These are phyloP conservation scores for Zizania latifolia DNA, from an alignment of 176 grass and related monocot species.

Conservation along the genomic window DNA sequence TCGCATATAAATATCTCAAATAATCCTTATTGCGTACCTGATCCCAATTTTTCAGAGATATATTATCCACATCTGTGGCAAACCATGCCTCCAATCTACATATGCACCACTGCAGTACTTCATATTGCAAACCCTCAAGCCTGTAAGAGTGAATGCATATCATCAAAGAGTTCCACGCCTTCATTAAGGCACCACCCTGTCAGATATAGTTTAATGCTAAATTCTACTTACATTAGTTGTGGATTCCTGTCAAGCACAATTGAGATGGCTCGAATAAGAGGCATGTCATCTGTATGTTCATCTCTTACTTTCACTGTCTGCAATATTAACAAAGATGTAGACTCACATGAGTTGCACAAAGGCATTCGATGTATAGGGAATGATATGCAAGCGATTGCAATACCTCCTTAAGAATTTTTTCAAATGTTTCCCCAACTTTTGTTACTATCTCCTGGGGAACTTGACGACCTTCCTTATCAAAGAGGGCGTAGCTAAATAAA, in stretches of 20 bases:
- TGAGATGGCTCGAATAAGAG: constrained; percentile 76
- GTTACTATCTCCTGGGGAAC: constrained; percentile 72
- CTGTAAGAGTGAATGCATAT: constrained; percentile 37
- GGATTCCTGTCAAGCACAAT: constrained; percentile 86
- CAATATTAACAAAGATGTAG: constrained; percentile 32
- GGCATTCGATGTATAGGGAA: neutral
- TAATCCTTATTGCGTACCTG: constrained; percentile 59
- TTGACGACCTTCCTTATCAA: constrained; percentile 82
- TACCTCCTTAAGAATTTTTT: constrained; percentile 94
- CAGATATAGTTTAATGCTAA: neutral
- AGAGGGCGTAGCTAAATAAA: constrained; percentile 76
- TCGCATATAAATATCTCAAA: no score
- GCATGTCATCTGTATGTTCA: constrained; percentile 82
- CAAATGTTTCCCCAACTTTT: constrained; percentile 87
- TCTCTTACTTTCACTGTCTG: constrained; percentile 83
- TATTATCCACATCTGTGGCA: constrained; percentile 77
- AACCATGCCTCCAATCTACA: constrained; percentile 99
- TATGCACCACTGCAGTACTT: constrained; percentile 98
- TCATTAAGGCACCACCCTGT: neutral
- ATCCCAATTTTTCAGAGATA: constrained; percentile 96
- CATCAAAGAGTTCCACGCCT: neutral
- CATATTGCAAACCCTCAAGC: constrained; percentile 66
- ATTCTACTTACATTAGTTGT: constrained; percentile 55
- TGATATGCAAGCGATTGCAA: neutral
- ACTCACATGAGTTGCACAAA: neutral